Percentiles rank a stretch among this genome's conserved stretches.
phyloP scores from a whole-genome alignment of 768 basidiomycete species.

The Chalciporus pseudorubinellus region DNA sequence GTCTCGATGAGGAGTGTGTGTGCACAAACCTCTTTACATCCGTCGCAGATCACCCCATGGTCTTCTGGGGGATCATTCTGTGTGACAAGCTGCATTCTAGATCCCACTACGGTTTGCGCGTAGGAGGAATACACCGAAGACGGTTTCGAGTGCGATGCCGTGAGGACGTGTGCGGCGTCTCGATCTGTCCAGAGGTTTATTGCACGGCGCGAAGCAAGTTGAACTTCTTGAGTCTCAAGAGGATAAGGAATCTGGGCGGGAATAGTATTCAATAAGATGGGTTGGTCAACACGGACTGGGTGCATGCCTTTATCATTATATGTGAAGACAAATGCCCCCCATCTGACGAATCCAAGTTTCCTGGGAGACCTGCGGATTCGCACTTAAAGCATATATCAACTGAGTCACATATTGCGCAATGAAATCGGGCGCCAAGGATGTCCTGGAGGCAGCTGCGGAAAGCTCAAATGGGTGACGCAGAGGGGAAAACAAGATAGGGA shows the following conservation, averaged over 20 bases:
- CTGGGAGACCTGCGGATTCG: conserved; percentile 82
- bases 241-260: conserved; percentile 76
- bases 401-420: conserved; percentile 84
- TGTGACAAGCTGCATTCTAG: conserved; percentile 34
- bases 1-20: not conserved
- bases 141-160: conserved; percentile 47
- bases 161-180: conserved; percentile 63
- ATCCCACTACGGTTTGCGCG: conserved; percentile 65
- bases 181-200: conserved; percentile 72
- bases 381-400: conserved; percentile 87
- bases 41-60: conserved; percentile 61
- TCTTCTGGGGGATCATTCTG: conserved; percentile 38
- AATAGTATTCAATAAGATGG: no score
- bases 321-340: conserved; percentile 83
- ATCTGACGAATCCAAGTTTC: conserved; percentile 73
- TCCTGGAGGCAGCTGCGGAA: conserved; percentile 73
- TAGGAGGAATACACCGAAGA: conserved; percentile 62
- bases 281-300: not conserved
- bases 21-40: conserved; percentile 53
- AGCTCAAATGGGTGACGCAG: not conserved
- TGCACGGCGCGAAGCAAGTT: conserved; percentile 72
- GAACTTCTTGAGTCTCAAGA: conserved; percentile 67
- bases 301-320: conserved; percentile 85
- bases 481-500: conserved; percentile 8
- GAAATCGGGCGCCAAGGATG: conserved; percentile 90